Evolutionary conservation across 306 rosid genomes (phyloP), one percentile per base, ranked within the genome.

Genomic region (Vigna reflexopilosa): DNA sequence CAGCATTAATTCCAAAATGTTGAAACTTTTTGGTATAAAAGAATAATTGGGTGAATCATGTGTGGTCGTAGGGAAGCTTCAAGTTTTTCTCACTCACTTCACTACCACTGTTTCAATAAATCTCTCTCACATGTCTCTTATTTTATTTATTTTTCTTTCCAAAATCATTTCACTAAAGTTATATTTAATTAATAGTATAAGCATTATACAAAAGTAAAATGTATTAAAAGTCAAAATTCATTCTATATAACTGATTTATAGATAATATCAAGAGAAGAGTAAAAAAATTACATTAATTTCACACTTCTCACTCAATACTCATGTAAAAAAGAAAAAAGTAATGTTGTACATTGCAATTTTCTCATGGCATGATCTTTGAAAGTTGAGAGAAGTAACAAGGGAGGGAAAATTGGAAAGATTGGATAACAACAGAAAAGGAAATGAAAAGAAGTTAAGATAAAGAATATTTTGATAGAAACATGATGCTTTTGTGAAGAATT

Each of bases 401-500:
- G 45, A 55, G 40, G 38, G 59, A 61, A 76, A 49, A 6, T 36
- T 51, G 4, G 11, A 50, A 62, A 36, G 66, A 57, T 10, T 70
- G 47, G 12, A 75, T 64, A 11, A 44, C 14, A 44, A 44, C 14
- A 63, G 13, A 64, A 76, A 32, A 19, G 5, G 1, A 44, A 4
- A 34, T 4, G 14, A 44, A 45, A 45, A 58, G 38, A 48, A 17
- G 30, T 47, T 56, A 82, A 70, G 48, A 22, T 65, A 61, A 79
- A 86, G 88, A 82, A 87, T 83, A 80, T 87, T 75, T 87, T 83
- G 89, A 80, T 76, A 49, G 34, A 68, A 84, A 82, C 78, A 76
- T 72, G 11, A 80, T 70, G 84, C 76, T 81, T 77, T 83, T 61
- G 68, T 77, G 93, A 83, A 85, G 97, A 89, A 92, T 85, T 86